Base-by-base conservation (phyloP, 2,329 filamentous ascomycete genomes). In the Exophiala dermatitidis region DNA sequence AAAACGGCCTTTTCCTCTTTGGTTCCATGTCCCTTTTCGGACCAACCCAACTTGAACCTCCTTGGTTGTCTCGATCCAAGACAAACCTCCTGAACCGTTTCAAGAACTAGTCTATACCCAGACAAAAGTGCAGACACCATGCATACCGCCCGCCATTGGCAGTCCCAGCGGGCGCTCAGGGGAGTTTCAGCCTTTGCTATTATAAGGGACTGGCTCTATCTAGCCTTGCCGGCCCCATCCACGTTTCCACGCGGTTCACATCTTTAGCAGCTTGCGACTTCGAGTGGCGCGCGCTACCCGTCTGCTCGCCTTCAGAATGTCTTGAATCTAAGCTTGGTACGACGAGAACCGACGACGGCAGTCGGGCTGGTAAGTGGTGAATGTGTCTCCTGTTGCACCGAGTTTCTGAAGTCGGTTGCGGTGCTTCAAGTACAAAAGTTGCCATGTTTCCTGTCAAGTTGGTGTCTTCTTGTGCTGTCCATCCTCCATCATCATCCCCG, bases 191-290 rank as follows among this genome's bases (percentile, higher is more conserved):
- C 56, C 56, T 58, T 53, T 46, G 40, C 53, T 51, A 46, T 41
- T 10, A 46, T 30, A 29, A 48, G 50, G 38, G 31, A 30, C 33
- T 41, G 31, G 31, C 32, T 37, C 52, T 10, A n/a, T 30, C 8
- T 40, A 54, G 48, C 37, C 53, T 46, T 46, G 53, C 9, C 43
- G 34, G 34, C 46, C 31, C 60, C 46, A 65, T 38, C 28, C 37
- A 31, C 33, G 34, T 88, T 85, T 90, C 90, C 96, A 93, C 79
- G 1, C 83, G 83, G 52, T 84, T 77, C 1, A 85, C 86, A 62
- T 85, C 82, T 2, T 85, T 81, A 43, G 93, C 34, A 52, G 12
- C 38, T 30, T 26, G 10, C 34, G 40, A 41, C 33, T 28, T 30
- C 44, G 12, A 33, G 37, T 50, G 28, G 53, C 56, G 56, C 52